Evolutionary conservation across 2,329 filamentous ascomycete genomes (phyloP).

Genomic region (Thyridium curvatum): DNA sequence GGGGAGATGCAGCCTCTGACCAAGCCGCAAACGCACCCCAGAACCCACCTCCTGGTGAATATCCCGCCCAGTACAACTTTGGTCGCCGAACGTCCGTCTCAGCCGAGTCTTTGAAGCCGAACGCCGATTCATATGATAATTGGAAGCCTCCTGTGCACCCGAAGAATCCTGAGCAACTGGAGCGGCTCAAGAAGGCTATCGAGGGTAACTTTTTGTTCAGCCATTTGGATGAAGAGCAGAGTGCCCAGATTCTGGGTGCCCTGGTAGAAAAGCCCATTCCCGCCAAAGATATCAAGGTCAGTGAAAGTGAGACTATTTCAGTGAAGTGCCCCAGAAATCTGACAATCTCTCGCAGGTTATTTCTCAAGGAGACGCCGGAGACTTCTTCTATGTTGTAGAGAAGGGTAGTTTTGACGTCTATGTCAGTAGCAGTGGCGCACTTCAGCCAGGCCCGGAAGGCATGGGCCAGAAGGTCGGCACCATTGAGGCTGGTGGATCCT

Average conservation of each 20-base stretch:
- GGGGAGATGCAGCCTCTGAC: constrained; percentile 42
- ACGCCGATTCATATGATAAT: constrained; percentile 74
- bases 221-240: constrained; percentile 91
- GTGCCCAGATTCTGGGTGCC: constrained; percentile 77
- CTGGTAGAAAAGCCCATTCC: constrained; percentile 94
- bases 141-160: constrained; percentile 83
- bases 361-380: constrained; percentile 87
- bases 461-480: constrained; percentile 76
- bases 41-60: constrained; percentile 54
- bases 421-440: constrained; percentile 70
- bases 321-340: background rate
- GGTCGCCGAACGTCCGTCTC: constrained; percentile 92
- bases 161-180: constrained; percentile 76
- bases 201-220: constrained; percentile 89
- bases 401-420: constrained; percentile 86
- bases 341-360: constrained; percentile 60
- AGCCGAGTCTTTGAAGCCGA: constrained; percentile 90
- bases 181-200: constrained; percentile 74
- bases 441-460: constrained; percentile 75
- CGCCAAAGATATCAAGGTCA: constrained; percentile 72
- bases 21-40: constrained; percentile 36
- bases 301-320: constrained; percentile 14
- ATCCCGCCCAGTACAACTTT: constrained; percentile 91
- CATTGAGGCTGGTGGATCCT: constrained; percentile 84
- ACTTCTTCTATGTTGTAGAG: constrained; percentile 97